Evolutionary conservation across 1,284 basidiomycete species (phyloP), one percentile per base, ranked within the genome.

Genomic region (Ganoderma multipileum): DNA sequence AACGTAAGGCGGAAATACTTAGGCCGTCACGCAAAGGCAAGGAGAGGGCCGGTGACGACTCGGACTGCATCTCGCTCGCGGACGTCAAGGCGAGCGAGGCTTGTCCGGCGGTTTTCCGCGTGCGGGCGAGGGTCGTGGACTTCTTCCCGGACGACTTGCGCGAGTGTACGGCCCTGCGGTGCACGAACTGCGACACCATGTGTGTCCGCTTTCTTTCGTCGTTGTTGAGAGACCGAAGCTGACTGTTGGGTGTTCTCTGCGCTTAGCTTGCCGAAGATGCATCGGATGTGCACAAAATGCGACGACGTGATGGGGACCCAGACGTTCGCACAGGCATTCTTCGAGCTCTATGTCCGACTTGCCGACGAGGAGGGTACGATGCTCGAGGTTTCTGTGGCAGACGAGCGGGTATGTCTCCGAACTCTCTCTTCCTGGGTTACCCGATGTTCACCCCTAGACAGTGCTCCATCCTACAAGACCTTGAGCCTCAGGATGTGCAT

Each of bases 101-200:
- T 44, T 81, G 78, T 60, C 83, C 83, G 9, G 78, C 75, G 30
- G 81, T 79, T 65, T 87, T 84, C 71, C 82, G 77, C 38, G 76
- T 91, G 23, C 72, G 80, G 14, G 90, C 86, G 7, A 85, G 84
- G 26, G 82, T 86, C 4, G 76, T 86, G 8, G 87, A 89, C 74
- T 90, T 87, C 74, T 85, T 81, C 71, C 91, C 91, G 0, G 78
- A 83, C 54, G 74, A 81, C 30, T 74, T 91, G 28, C 71, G 79
- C 33, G 82, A 89, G 30, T 87, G 84, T 36, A 81, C 84, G 44
- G 77, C 82, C 23, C 78, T 85, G 44, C 79, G 79, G 65, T 93
- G 91, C 76, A 82, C 78, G 8, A 83, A 82, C 6, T 92, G 91
- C 75, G 75, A 83, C 8, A 75, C 79, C 63, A 77, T 81, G 90